phyloP scores from a whole-genome alignment of 2,329 filamentous ascomycete genomes.

The Alternaria panax region DNA sequence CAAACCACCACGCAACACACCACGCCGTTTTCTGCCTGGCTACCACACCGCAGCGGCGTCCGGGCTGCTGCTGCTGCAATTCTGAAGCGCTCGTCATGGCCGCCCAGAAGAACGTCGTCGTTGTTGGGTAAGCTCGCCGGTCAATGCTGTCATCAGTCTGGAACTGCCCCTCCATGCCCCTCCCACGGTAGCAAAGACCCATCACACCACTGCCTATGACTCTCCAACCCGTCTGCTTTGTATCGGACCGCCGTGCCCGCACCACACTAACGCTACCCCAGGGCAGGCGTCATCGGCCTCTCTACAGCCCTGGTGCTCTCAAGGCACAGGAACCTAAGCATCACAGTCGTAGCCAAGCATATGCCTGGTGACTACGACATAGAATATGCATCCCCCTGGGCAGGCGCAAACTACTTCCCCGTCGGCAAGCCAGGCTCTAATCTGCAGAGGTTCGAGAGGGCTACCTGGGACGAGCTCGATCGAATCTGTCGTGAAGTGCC shows the following conservation, averaged over 20 bases:
- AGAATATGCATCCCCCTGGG: too few relatives aligned
- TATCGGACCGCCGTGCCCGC: neutral
- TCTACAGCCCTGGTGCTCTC: too few relatives aligned
- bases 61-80: constrained; percentile 12
- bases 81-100: constrained; percentile 18
- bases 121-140: constrained; percentile 54
- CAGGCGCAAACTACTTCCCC: too few relatives aligned
- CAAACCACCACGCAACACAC: neutral
- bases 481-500: too few relatives aligned
- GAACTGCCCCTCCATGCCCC: neutral
- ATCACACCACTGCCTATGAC: neutral
- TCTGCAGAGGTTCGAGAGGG: too few relatives aligned
- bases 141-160: neutral
- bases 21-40: neutral
- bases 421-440: too few relatives aligned
- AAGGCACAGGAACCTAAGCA: too few relatives aligned
- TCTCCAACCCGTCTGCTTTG: neutral
- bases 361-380: too few relatives aligned
- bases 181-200: neutral
- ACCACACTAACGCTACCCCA: constrained; percentile 39
- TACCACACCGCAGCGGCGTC: constrained; percentile 14
- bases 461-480: too few relatives aligned
- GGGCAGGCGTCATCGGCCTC: constrained; percentile 73
- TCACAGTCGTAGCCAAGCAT: too few relatives aligned
- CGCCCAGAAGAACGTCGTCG: constrained; percentile 50